Evolutionary conservation across 106 monocot species (phyloP).

Genomic region (Xerophyta viscosa): DNA sequence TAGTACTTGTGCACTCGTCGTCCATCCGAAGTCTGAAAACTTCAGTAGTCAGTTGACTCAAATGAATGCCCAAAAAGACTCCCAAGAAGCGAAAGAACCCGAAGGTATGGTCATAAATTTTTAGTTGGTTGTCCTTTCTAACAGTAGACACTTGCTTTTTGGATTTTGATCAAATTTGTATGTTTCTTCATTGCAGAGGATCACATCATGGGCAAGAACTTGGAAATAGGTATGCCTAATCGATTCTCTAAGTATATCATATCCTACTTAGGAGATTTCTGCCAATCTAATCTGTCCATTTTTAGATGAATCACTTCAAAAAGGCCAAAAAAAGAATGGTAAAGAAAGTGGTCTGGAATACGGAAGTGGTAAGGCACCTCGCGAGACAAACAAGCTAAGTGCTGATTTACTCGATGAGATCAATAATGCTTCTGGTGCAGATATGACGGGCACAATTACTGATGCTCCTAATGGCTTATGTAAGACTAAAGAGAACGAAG

Average conservation of each 20-base stretch:
- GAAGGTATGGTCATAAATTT: constrained; percentile 35
- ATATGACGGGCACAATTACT: background rate
- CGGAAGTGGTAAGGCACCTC: constrained; percentile 11
- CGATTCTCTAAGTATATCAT: constrained; percentile 9
- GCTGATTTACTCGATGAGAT: constrained; percentile 33
- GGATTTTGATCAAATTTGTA: no score
- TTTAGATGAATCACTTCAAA: constrained; percentile 22
- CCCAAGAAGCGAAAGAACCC: constrained; percentile 26
- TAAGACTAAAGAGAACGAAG: constrained; percentile 34
- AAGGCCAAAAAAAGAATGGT: constrained; percentile 7
- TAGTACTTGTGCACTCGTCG: constrained; percentile 73
- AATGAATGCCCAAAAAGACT: constrained; percentile 14
- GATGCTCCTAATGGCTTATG: constrained; percentile 15
- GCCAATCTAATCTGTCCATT: constrained; percentile 11
- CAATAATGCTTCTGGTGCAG: constrained; percentile 10
- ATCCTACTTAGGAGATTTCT: constrained; percentile 22
- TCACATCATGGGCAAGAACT: constrained; percentile 49
- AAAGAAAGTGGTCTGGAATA: constrained; percentile 5
- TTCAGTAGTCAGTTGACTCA: constrained; percentile 33
- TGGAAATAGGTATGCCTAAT: constrained; percentile 37
- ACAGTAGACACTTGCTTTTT: no score
- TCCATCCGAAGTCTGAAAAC: constrained; percentile 49
- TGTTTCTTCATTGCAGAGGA: constrained; percentile 17
- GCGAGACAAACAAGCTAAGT: constrained; percentile 16
- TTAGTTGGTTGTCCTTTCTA: no score